Base-by-base conservation (phyloP, 2,329 filamentous ascomycete species). In the Fusarium brachygibbosum region DNA sequence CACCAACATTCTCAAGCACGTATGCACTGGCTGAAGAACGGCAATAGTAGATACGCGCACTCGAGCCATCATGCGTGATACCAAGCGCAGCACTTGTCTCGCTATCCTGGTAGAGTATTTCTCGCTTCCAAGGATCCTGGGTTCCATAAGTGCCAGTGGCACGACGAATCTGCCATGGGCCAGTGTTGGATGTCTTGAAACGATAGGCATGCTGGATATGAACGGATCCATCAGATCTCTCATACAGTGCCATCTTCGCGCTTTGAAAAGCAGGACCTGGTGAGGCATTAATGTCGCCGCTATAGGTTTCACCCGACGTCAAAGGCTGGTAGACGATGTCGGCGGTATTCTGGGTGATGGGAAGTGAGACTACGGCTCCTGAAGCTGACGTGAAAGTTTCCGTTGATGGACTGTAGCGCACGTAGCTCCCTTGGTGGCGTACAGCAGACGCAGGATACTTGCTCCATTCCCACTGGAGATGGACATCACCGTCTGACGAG, bases 391-490 rank as follows among this genome's bases (percentile, higher is more conserved):
- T 53, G 41, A 64, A 75, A 1, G 48, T 49, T 25, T 66, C 60
- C 1, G 70, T 69, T 1, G 73, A 75, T 4, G 73, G 73, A 0
- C 46, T 63, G 25, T 75, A 75, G 8, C 73, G 70, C 3, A 72
- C 48, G 55, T 75, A 75, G 16, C 71, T 74, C 44, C 73, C 73
- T 44, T 75, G 66, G 17, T 75, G 73, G 23, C 73, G 73, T 1
- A 63, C 60, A 23, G 46, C 72, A 19, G 73, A 75, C 11, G 73
- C 71, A 11, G 73, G 73, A 34, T 67, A 73, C 48, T 75, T 74
- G 59, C 64, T 66, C 73, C 73, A 75, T 38, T 75, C 73, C 73
- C 73, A 75, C 41, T 75, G 73, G 6, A 75, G 29, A 44, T 75
- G 73, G 3, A 75, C 60, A 29, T 75, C 73, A 11, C 73, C 72